Evolutionary conservation across 2,329 filamentous ascomycete genomes (phyloP), one percentile per base, ranked within the genome.

Genomic region (Neopestalotiopsis rosae): DNA sequence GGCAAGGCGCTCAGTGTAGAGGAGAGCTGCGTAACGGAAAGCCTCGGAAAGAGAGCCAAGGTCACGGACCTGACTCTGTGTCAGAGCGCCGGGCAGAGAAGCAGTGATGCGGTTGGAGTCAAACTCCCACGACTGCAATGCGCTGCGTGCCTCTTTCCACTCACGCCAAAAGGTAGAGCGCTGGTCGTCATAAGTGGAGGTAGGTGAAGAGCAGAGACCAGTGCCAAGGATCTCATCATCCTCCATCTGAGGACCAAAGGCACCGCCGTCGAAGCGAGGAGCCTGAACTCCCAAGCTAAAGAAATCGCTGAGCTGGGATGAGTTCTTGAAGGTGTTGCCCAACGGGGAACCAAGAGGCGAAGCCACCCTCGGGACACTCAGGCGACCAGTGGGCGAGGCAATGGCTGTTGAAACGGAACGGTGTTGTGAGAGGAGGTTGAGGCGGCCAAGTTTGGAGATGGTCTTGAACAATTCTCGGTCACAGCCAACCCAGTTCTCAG

Each of bases 1-100:
- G 1, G 93, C 94, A 30, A 98, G 89, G 4, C 95, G 92, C 82
- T 97, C 94, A 10, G 92, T 95, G 83, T 97, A 98, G 12, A 98
- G 87, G 42, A 98, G 86, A 0, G 94, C 95, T 0, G 94, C 91
- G 79, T 96, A 94, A 20, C 95, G 92, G 85, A 97, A 98, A 12
- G 92, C 92, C 79, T 97, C 94, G 24, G 93, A 97, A 65, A 97
- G 91, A 75, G 94, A 93, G 42, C 90, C 87, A 12, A 97, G 85
- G 72, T 97, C 94, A 28, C 90, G 86, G 1, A 92, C 82, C 77
- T 96, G 92, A 7, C 86, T 86, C 10, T 87, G 82, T 0, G 87
- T 87, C 1, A 87, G 83, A 2, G 80, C 77, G 59, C 81, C 80
- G 17, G 86, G 85, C 12, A 90, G 82, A 9, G 85, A 86, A 4